These are phyloP conservation scores for Ilyonectria mors-panacis DNA, from an alignment of 2,329 filamentous ascomycete genomes.

Conservation along the genomic window DNA sequence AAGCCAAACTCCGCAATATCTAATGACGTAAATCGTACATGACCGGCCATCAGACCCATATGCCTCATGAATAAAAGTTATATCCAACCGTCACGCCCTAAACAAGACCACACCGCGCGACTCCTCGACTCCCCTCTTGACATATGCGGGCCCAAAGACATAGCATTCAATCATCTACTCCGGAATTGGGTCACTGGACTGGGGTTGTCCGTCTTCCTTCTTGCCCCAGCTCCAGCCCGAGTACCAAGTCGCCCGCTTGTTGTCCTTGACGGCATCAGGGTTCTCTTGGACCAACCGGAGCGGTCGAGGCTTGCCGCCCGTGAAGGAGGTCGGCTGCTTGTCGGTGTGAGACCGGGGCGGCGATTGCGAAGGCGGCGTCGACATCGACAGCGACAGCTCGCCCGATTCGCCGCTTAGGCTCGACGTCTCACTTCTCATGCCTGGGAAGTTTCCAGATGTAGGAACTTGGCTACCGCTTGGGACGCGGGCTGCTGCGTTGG, in stretches of 20 bases:
- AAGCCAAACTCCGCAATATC: conserved; percentile 51
- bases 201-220: conserved; percentile 62
- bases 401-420: conserved; percentile 79
- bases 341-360: conserved; percentile 67
- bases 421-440: conserved; percentile 76
- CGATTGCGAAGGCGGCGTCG: conserved; percentile 66
- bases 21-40: conserved; percentile 52
- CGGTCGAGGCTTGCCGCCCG: conserved; percentile 83
- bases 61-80: conserved; percentile 41
- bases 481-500: conserved; percentile 65
- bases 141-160: conserved; percentile 20
- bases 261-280: conserved; percentile 63
- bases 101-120: conserved; percentile 35
- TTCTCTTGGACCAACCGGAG: conserved; percentile 90
- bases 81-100: conserved; percentile 46
- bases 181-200: conserved; percentile 52
- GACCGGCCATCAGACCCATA: conserved; percentile 46
- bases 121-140: conserved; percentile 9
- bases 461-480: conserved; percentile 64
- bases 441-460: conserved; percentile 76
- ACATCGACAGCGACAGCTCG: conserved; percentile 58
- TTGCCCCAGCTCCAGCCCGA: conserved; percentile 71
- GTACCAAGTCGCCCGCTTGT: conserved; percentile 75
- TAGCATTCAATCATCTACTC: conserved; percentile 47
- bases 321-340: conserved; percentile 69